phyloP scores from a whole-genome alignment of 805 yeast species.

The Kodamaea lidongshanica region DNA sequence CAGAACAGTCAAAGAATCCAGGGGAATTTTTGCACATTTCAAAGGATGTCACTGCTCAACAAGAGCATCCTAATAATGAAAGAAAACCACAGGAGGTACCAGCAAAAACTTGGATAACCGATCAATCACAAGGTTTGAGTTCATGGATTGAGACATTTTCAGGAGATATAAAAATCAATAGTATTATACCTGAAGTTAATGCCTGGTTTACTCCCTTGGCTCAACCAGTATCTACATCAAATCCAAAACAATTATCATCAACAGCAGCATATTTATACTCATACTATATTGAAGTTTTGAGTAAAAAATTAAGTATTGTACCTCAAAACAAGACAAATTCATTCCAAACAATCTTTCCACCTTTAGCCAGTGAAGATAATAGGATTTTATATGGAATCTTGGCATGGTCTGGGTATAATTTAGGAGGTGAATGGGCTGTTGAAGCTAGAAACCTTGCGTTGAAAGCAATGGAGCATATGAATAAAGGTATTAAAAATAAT shows the following conservation, averaged over 20 bases:
- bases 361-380: slow-evolving; percentile 47
- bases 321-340: slow-evolving; percentile 45
- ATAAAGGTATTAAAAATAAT: slow-evolving; percentile 18
- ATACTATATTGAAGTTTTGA: slow-evolving; percentile 43
- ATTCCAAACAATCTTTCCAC: slow-evolving; percentile 47
- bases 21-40: too few relatives aligned
- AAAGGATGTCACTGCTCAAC: too few relatives aligned
- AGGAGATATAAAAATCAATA: too few relatives aligned
- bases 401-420: slow-evolving; percentile 53
- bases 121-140: too few relatives aligned
- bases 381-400: slow-evolving; percentile 48
- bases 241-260: slow-evolving; percentile 13
- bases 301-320: slow-evolving; percentile 41
- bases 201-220: slow-evolving; percentile 20
- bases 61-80: too few relatives aligned
- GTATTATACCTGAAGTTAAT: too few relatives aligned
- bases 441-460: slow-evolving; percentile 47
- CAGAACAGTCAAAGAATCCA: too few relatives aligned
- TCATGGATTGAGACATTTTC: too few relatives aligned
- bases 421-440: slow-evolving; percentile 39
- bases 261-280: slow-evolving; percentile 35
- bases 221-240: too few relatives aligned
- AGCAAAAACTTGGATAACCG: too few relatives aligned
- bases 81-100: too few relatives aligned
- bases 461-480: slow-evolving; percentile 41